These are phyloP conservation scores for Mangifera indica DNA, from an alignment of 345 rosid genomes.

Conservation along the genomic window DNA sequence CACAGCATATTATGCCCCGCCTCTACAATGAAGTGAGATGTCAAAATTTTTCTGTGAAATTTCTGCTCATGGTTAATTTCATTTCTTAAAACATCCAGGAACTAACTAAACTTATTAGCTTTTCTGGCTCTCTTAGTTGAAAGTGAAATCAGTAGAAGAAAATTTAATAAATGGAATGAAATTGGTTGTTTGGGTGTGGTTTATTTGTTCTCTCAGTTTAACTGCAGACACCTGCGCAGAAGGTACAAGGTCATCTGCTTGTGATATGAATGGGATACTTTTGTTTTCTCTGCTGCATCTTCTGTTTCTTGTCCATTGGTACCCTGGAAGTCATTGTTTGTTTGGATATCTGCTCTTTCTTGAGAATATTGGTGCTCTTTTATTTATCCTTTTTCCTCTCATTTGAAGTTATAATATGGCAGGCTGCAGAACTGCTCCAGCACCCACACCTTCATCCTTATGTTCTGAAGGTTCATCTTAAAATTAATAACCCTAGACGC, in stretches of 20 bases:
- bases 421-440: constrained; percentile 92
- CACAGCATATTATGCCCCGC: not conserved
- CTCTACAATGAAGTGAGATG: not conserved
- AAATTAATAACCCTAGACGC: constrained; percentile 71
- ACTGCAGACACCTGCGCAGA: not conserved
- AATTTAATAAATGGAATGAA: not conserved
- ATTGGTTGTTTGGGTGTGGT: not conserved
- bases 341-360: not conserved
- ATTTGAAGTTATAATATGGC: constrained; percentile 15
- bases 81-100: too few relatives aligned
- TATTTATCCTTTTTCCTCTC: too few relatives aligned
- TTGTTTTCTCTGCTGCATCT: not conserved
- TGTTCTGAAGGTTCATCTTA: constrained; percentile 66
- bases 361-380: not conserved
- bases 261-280: not conserved
- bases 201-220: not conserved
- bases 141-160: not conserved
- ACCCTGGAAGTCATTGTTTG: not conserved
- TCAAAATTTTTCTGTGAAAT: too few relatives aligned
- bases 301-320: not conserved
- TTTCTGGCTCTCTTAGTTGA: not conserved
- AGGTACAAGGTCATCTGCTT: not conserved
- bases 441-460: constrained; percentile 78
- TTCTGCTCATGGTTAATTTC: too few relatives aligned
- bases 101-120: not conserved